A percentile compares a stretch with the other conserved stretches of the same genome.
These are phyloP conservation scores for Neonectria faginata DNA, from an alignment of 2,329 filamentous ascomycete species.

Conservation along the genomic window DNA sequence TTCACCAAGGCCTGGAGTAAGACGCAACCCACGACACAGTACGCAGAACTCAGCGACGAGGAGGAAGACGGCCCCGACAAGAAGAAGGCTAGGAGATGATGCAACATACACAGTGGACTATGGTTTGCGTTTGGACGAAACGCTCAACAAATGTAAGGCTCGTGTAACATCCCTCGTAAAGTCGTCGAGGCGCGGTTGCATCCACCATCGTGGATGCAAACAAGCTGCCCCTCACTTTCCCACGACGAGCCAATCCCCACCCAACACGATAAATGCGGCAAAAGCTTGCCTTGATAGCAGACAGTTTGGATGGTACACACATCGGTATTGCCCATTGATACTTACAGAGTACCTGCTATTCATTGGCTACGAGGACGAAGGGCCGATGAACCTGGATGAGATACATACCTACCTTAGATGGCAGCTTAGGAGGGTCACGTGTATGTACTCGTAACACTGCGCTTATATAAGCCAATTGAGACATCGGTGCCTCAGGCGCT, in stretches of 20 bases:
- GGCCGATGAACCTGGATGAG: not conserved
- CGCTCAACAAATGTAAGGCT: conserved; percentile 25
- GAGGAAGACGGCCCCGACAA: conserved; percentile 79
- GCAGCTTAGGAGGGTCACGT: conserved; percentile 34
- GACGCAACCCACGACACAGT: conserved; percentile 93
- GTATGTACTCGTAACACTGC: conserved; percentile 27
- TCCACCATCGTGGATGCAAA: not conserved
- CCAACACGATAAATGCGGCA: not conserved
- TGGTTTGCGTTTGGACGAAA: conserved; percentile 12
- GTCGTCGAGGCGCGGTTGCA: conserved; percentile 3
- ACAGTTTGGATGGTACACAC: not conserved
- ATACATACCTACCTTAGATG: not conserved
- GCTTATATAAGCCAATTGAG: conserved; percentile 35
- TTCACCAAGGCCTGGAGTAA: conserved; percentile 95
- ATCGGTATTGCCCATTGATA: conserved; percentile 2
- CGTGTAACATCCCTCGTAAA: conserved; percentile 24
- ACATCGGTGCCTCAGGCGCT: conserved; percentile 40
- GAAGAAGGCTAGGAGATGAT: conserved; percentile 68
- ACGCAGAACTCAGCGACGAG: conserved; percentile 88
- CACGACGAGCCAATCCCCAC: conserved; percentile 6
- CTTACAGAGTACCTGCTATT: not conserved
- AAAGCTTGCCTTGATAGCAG: not conserved
- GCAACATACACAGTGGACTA: conserved; percentile 25
- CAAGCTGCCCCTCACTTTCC: conserved; percentile 20
- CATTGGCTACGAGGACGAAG: not conserved